Evolutionary conservation across 495 filamentous ascomycete species (phyloP).

Genomic region (Penicillium lividum): DNA sequence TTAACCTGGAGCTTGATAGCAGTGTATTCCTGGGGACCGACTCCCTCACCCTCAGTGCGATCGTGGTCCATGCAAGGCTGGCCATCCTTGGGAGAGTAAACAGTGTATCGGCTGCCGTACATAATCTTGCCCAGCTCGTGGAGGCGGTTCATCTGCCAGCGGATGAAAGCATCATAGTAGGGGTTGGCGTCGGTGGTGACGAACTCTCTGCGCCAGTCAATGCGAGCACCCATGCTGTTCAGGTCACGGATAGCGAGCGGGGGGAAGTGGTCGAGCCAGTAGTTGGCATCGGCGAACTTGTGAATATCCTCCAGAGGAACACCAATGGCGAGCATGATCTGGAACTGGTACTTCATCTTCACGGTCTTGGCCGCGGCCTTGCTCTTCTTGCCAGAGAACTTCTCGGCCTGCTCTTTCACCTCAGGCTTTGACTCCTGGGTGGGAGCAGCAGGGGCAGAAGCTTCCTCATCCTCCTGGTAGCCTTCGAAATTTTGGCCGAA

Average conservation of each 20-base stretch:
- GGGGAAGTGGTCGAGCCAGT: slow-evolving; percentile 91
- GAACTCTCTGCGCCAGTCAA: slow-evolving; percentile 91
- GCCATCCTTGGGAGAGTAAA: slow-evolving; percentile 95
- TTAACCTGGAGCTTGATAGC: slow-evolving; percentile 86
- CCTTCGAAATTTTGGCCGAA: slow-evolving; percentile 87
- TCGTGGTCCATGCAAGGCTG: slow-evolving; percentile 99
- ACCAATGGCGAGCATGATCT: slow-evolving; percentile 84
- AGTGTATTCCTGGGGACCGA: slow-evolving; percentile 89
- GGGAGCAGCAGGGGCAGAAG: slow-evolving; percentile 35
- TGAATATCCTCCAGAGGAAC: slow-evolving; percentile 87
- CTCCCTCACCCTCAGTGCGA: slow-evolving; percentile 85
- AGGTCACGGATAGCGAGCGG: slow-evolving; percentile 78
- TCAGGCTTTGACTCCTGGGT: slow-evolving; percentile 59
- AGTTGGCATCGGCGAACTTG: slow-evolving; percentile 78
- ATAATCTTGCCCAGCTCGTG: slow-evolving; percentile 89
- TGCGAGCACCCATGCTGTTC: slow-evolving; percentile 77
- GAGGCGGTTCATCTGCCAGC: slow-evolving; percentile 96
- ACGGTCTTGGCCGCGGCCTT: slow-evolving; percentile 90
- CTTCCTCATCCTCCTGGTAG: slow-evolving; percentile 62
- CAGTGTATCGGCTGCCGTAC: slow-evolving; percentile 91
- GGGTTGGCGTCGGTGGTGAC: slow-evolving; percentile 97
- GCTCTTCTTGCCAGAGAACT: slow-evolving; percentile 91
- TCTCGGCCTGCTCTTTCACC: slow-evolving; percentile 76
- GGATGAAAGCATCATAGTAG: slow-evolving; percentile 93
- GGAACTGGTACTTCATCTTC: slow-evolving; percentile 87